Base-by-base conservation (phyloP, 768 basidiomycete species). In the Cubamyces lactineus region DNA sequence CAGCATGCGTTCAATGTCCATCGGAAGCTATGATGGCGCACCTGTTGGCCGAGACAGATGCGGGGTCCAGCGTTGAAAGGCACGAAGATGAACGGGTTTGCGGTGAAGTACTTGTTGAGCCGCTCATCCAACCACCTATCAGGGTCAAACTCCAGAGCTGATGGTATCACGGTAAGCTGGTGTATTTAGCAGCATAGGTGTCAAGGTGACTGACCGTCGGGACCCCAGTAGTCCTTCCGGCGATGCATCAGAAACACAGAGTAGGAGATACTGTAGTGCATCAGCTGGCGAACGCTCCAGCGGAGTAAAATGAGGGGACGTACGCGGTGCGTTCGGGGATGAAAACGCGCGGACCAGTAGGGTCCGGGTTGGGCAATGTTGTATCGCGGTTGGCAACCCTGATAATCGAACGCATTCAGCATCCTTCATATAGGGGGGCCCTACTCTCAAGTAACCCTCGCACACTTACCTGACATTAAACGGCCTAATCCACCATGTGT, bases 21-120 rank as follows among this genome's bases (percentile, higher is more conserved):
- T 28, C 30, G 51, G 41, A 30, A 51, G 41, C 21, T 1, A 13
- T 5, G 16, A 38, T 53, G 19, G 38, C 61, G 6, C 53, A 75
- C 72, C 71, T 80, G 79, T 64, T 82, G 80, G 0, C 82, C 87
- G 7, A 86, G 78, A 57, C 87, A 88, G 61, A 86, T 84, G 13
- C 87, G 77, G 5, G 86, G 87, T 1, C 85, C 87, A 0, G 85
- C 86, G 59, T 87, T 87, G 75, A 88, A 88, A 0, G 87, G 86
- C 5, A 84, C 73, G 71, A 88, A 89, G 62, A 90, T 88, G 76
- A 83, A 87, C 0, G 86, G 86, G 62, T 87, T 87, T 1, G 80
- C 78, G 0, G 75, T 76, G 19, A 86, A 74, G 59, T 84, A 84
- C 65, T 80, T 81, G 57, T 79, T 77, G 6, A 84, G 66, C 30